Base-by-base conservation (phyloP, 139 green algal species). In the Chlamydomonas asymmetrica region DNA sequence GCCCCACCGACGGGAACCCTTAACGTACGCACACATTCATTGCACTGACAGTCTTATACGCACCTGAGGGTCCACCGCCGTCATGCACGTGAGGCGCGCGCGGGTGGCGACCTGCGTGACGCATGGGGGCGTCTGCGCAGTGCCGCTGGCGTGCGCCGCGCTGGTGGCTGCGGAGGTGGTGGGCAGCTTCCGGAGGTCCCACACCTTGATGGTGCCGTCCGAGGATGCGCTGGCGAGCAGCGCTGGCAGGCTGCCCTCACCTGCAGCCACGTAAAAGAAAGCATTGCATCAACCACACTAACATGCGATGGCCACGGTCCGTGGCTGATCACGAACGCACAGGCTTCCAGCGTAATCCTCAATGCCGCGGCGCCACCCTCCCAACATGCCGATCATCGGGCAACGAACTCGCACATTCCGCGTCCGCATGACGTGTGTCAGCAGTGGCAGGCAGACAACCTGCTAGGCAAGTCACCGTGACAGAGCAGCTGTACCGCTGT, bases 171-270 rank as follows among this genome's bases (percentile, higher is more conserved):
- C 29, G n/a, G 13, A 38, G 43, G 31, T 60, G n/a, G 32, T 49
- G 29, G 70, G 38, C 37, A 86, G 43, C 43, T 35, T 49, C 9
- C 75, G 69, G 22, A 81, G 45, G 43, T 91, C 83, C 91, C 91
- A 95, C 41, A 94, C 41, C 68, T 88, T 89, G 29, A 95, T 63
- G n/a, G 78, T 74, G 31, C 91, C 91, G 61, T 95, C 91, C 8
- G 80, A 88, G 16, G 87, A 91, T 6, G 79, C 86, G 6, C 80
- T 88, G 23, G 76, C 84, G 1, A 93, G 66, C 5, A 85, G 74
- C 4, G 56, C 6, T 2, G 84, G 78, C 40, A 86, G 38, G 34
- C 37, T 40, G 68, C 2, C n/a, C 34, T 8, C 1, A 8, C 64
- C 71, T 75, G 63, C 3, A 29, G 20, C 27, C 34, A 4, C 8